Evolutionary conservation across 2,329 filamentous ascomycete species (phyloP).

Genomic region (Colletotrichum liriopes): DNA sequence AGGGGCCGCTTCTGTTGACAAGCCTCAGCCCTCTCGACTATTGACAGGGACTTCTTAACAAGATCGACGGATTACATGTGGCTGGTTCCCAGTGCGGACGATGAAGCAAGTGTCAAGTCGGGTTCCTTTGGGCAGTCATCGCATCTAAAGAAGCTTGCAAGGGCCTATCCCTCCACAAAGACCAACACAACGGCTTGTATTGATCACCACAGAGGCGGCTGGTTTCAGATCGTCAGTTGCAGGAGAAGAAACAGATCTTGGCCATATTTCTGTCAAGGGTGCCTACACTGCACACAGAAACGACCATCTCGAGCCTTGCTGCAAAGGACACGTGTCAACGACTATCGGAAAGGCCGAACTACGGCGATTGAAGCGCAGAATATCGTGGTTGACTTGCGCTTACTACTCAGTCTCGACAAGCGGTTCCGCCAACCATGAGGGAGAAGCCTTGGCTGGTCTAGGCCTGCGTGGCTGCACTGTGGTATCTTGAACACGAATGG

Average conservation of each 20-base stretch:
- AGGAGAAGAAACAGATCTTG: neutral
- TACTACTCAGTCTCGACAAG: neutral
- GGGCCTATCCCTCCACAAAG: neutral
- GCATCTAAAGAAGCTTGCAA: slow-evolving; percentile 1
- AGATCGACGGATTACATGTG: slow-evolving; percentile 39
- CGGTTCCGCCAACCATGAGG: neutral
- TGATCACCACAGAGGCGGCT: neutral
- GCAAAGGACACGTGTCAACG: neutral
- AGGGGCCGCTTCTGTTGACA: slow-evolving; percentile 26
- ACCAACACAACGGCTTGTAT: neutral
- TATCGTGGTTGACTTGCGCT: neutral
- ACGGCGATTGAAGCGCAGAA: neutral
- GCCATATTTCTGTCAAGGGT: too few relatives aligned
- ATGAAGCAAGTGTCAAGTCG: neutral
- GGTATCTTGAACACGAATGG: slow-evolving; percentile 2
- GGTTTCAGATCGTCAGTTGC: neutral
- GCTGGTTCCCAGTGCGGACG: slow-evolving; percentile 8
- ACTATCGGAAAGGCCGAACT: neutral
- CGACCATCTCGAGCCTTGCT: neutral
- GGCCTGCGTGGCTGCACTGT: slow-evolving; percentile 6
- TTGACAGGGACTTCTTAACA: slow-evolving; percentile 38
- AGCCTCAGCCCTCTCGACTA: slow-evolving; percentile 19
- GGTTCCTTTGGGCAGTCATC: slow-evolving; percentile 9
- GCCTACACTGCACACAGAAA: neutral
- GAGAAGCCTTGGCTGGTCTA: slow-evolving; percentile 14